Evolutionary conservation across 2,329 filamentous ascomycete genomes (phyloP).

Genomic region (Fusarium coffeatum): DNA sequence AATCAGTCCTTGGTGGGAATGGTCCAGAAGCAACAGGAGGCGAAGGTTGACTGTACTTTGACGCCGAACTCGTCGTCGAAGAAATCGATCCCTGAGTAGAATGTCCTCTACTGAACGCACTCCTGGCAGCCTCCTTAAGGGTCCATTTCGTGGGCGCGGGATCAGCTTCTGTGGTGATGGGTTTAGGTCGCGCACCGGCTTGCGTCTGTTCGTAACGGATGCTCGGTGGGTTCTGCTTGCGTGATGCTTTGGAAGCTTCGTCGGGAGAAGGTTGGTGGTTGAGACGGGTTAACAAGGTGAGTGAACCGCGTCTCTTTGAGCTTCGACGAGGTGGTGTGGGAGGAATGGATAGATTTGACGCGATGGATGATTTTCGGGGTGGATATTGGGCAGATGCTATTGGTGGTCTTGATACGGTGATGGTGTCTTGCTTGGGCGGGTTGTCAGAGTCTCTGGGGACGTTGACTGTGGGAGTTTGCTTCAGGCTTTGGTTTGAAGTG

Average conservation of each 20-base stretch:
- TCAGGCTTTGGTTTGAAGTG: slow-evolving; percentile 20
- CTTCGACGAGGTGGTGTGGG: slow-evolving; percentile 42
- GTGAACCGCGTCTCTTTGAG: slow-evolving; percentile 41
- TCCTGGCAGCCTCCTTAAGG: slow-evolving; percentile 52
- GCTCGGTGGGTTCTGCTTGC: slow-evolving; percentile 42
- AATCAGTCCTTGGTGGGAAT: slow-evolving; percentile 1
- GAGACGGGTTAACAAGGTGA: slow-evolving; percentile 25
- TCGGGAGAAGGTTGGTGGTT: slow-evolving; percentile 28
- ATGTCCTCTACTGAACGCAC: slow-evolving; percentile 46
- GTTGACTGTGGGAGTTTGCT: background rate
- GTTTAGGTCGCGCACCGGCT: slow-evolving; percentile 39
- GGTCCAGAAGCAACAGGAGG: slow-evolving; percentile 23
- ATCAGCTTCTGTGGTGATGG: slow-evolving; percentile 32
- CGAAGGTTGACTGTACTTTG: slow-evolving; percentile 6
- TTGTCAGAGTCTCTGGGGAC: background rate
- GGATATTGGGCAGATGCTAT: slow-evolving; percentile 15
- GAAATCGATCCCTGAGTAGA: slow-evolving; percentile 26
- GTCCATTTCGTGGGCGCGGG: slow-evolving; percentile 47
- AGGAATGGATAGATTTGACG: slow-evolving; percentile 19
- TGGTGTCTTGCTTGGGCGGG: slow-evolving; percentile 19
- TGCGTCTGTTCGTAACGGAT: slow-evolving; percentile 47
- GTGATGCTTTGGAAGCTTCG: slow-evolving; percentile 16
- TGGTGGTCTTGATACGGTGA: slow-evolving; percentile 24
- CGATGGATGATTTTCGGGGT: slow-evolving; percentile 23
- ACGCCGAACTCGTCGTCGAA: slow-evolving; percentile 29